Evolutionary conservation across 495 filamentous ascomycete genomes (phyloP).

Genomic region (Tuber calosporum): DNA sequence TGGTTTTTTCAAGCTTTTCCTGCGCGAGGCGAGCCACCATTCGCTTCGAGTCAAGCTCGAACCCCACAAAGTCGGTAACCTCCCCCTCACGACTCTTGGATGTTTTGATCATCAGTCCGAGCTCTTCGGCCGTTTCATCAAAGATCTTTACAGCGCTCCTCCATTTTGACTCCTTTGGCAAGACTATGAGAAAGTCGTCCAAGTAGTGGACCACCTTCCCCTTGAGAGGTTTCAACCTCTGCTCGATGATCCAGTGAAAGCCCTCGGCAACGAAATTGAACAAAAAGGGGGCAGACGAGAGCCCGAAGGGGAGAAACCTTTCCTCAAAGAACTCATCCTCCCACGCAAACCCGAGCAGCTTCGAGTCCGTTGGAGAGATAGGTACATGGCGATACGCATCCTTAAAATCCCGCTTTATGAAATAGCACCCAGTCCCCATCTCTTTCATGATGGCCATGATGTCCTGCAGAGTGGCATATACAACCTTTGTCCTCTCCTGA

Average conservation of each 20-base stretch:
- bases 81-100: conserved; percentile 7
- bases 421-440: conserved; percentile 2
- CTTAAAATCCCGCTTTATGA: conserved; percentile 22
- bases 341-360: conserved; percentile 22
- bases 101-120: conserved; percentile 1
- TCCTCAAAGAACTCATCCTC: conserved; percentile 7
- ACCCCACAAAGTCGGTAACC: background rate
- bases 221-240: background rate
- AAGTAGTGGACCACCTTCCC: conserved; percentile 17
- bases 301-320: conserved; percentile 24
- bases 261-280: conserved; percentile 21
- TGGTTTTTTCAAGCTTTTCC: background rate
- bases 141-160: background rate
- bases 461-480: background rate
- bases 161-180: conserved; percentile 1
- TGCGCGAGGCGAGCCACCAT: background rate
- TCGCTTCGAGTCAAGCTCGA: background rate
- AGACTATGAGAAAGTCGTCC: conserved; percentile 22
- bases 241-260: conserved; percentile 20
- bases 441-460: background rate
- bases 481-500: background rate
- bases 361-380: conserved; percentile 11
- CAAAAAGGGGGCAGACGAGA: conserved; percentile 9
- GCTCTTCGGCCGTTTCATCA: background rate
- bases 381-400: conserved; percentile 23